Evolutionary conservation across 2,329 filamentous ascomycete genomes (phyloP), one percentile per base, ranked within the genome.

Genomic region (Clarireedia paspali): DNA sequence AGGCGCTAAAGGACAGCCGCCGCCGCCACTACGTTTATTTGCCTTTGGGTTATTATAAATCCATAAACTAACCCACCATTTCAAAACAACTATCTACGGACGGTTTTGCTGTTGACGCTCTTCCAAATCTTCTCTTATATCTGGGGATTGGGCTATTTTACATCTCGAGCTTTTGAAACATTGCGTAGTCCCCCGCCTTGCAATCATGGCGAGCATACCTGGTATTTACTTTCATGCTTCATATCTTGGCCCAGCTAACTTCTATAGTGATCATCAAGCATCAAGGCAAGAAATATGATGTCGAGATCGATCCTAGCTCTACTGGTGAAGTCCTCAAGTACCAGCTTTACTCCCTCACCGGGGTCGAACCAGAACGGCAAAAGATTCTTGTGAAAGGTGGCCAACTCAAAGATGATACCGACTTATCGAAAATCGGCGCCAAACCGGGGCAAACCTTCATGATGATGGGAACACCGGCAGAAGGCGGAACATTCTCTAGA

Each of bases 331-430:
- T 88, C 56, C 90, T 99, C 77, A 99, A 97, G 72, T 89, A 88
- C 68, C 94, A 97, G 72, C 82, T 99, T 57, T 99, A 87, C 76
- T 96, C 91, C 60, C 78, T 99, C 55, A 99, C 94, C 47, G 91
- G 89, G 59, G 94, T 99, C 68, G 94, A 97, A 70, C 94, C 94
- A 62, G 89, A 95, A 60, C 87, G 92, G 60, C 95, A 99, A 73
- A 97, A 97, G 76, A 89, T 99, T 65, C 75, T 99, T 56, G 83
- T 96, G 72, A 96, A 96, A 74, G 91, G 91, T 62, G 89, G 89
- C 61, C 90, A 95, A 73, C 83, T 99, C 65, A 99, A 96, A 74
- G 88, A 99, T 82, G 91, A 97, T 68, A 89, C 90, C 57, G 85
- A 90, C 58, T 84, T 99, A 71, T 84, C 84, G 62, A 88, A 86